Conservation (phyloP, 192 early-diverging fungal species). For the Backusella morwellensis region DNA sequence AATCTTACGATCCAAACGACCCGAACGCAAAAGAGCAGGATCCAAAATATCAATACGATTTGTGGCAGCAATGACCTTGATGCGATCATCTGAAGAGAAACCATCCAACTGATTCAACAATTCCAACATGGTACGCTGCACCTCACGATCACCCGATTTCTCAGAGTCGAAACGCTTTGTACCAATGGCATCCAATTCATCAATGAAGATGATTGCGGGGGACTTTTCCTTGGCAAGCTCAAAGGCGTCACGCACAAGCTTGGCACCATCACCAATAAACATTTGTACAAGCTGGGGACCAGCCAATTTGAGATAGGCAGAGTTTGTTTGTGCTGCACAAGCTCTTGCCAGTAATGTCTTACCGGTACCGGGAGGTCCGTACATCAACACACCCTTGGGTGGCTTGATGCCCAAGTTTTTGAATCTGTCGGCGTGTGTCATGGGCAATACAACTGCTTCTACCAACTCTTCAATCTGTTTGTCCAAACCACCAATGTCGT, state of each 20-base stretch:
- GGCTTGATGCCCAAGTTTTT: conserved; percentile 87
- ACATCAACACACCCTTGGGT: conserved; percentile 84
- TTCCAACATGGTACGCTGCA: conserved; percentile 99
- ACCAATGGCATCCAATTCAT: conserved; percentile 97
- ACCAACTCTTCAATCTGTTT: conserved; percentile 89
- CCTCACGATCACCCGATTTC: conserved; percentile 97
- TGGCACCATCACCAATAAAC: conserved; percentile 98
- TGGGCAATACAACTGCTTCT: conserved; percentile 83
- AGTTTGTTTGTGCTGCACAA: conserved; percentile 97
- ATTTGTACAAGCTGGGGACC: conserved; percentile 97
- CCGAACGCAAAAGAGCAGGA: conserved; percentile 84
- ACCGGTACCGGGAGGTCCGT: conserved; percentile 83
- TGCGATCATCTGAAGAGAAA: conserved; percentile 91
- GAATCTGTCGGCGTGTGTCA: conserved; percentile 84
- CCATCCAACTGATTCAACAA: conserved; percentile 98
- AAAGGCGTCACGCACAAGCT: conserved; percentile 97
- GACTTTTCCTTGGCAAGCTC: conserved; percentile 97
- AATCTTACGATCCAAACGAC: conserved; percentile 90
- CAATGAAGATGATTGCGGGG: conserved; percentile 98
- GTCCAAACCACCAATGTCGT: conserved; percentile 89
- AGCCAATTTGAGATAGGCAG: conserved; percentile 94
- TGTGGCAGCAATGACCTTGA: conserved; percentile 99
- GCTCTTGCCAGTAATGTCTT: conserved; percentile 95
- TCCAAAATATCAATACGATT: conserved; percentile 95
- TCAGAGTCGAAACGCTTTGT: conserved; percentile 99